Conservation (phyloP, 148 eudicot species). For the Cornus florida region DNA sequence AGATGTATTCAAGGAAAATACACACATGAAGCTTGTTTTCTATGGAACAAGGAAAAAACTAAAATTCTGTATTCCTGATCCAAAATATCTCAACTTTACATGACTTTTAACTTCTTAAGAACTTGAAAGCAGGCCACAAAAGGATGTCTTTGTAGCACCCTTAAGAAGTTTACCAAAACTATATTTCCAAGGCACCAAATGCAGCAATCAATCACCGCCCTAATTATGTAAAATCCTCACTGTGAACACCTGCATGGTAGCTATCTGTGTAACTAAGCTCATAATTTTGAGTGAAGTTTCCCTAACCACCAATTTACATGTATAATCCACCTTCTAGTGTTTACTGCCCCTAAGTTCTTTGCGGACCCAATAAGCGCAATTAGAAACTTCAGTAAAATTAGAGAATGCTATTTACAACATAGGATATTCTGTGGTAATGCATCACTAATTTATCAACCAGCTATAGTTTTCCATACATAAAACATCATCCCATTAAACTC, state of each 20-base stretch:
- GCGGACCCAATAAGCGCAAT: background rate
- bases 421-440: background rate
- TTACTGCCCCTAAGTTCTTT: background rate
- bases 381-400: background rate
- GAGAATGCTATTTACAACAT: background rate
- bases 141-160: background rate
- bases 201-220: background rate
- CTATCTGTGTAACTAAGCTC: background rate
- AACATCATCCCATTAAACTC: background rate
- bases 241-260: background rate
- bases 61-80: background rate
- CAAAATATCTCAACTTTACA: background rate
- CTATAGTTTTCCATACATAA: background rate
- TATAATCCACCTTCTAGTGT: background rate
- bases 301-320: background rate
- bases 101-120: background rate
- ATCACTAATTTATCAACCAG: background rate
- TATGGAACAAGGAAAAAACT: background rate
- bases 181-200: background rate
- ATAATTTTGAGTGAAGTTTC: background rate
- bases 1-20: background rate
- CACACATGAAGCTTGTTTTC: background rate
- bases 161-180: background rate
- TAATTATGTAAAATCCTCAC: background rate
- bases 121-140: background rate